These are phyloP conservation scores for Yarrowia galli DNA, from an alignment of 1,139 yeast genomes.

Conservation along the genomic window DNA sequence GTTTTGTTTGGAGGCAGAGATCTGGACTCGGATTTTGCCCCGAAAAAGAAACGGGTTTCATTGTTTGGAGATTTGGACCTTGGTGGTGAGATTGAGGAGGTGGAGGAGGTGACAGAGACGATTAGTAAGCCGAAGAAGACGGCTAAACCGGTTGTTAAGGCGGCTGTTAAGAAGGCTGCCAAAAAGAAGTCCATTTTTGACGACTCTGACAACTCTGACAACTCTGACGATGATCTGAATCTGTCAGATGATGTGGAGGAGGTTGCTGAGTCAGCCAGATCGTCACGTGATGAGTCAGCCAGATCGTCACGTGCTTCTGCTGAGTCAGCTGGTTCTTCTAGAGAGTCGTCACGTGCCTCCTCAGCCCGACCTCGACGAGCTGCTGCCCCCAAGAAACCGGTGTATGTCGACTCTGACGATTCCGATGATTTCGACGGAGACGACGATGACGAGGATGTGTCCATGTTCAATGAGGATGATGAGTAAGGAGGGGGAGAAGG, in stretches of 20 bases:
- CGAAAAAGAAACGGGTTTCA: conserved; percentile 28
- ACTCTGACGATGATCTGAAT: neutral
- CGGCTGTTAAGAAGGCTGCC: conserved; percentile 41
- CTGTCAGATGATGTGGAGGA: neutral
- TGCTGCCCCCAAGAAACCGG: conserved; percentile 34
- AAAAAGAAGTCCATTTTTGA: conserved; percentile 39
- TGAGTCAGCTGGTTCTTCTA: neutral
- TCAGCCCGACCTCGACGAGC: conserved; percentile 16
- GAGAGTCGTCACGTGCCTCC: neutral
- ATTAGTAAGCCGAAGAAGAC: conserved; percentile 16
- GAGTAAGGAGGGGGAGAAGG: neutral
- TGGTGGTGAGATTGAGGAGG: conserved; percentile 22
- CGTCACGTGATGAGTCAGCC: neutral
- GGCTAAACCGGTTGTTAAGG: conserved; percentile 10
- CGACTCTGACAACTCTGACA: conserved; percentile 38
- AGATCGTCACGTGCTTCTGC: too few species aligned
- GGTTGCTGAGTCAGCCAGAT: neutral
- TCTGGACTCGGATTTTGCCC: conserved; percentile 14
- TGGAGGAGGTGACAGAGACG: conserved; percentile 8
- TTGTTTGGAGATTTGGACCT: conserved; percentile 24
- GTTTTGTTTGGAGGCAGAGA: conserved; percentile 22
- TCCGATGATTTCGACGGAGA: conserved; percentile 40
- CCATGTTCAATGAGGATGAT: conserved; percentile 39
- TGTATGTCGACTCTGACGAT: conserved; percentile 39
- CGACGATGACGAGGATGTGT: conserved; percentile 37